Percentiles rank a stretch among this genome's conserved stretches.
These are phyloP conservation scores for Gliomastix tumulicola DNA, from an alignment of 2,329 filamentous ascomycete genomes.

Conservation along the genomic window DNA sequence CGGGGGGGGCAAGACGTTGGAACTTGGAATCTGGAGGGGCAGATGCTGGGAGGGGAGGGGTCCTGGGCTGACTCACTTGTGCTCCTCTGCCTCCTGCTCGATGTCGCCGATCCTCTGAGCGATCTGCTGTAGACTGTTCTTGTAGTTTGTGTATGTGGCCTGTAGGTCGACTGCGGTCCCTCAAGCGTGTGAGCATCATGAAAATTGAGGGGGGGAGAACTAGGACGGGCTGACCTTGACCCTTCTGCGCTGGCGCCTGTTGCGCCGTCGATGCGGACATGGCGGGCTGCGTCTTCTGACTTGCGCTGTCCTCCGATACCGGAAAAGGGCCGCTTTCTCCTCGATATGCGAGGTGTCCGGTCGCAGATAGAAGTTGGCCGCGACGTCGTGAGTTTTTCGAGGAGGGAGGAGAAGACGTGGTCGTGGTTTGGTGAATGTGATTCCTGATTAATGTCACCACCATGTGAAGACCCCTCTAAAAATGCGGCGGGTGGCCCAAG, in stretches of 20 bases:
- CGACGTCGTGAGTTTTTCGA: too few relatives aligned
- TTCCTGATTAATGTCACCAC: too few relatives aligned
- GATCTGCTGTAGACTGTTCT: slow-evolving; percentile 77
- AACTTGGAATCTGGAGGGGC: not conserved
- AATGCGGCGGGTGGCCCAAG: slow-evolving; percentile 23
- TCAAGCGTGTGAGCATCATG: not conserved
- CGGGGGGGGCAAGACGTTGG: too few relatives aligned
- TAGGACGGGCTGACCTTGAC: slow-evolving; percentile 53
- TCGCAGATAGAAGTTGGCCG: too few relatives aligned
- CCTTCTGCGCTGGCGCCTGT: slow-evolving; percentile 57
- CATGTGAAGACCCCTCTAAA: too few relatives aligned
- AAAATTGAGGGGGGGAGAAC: not conserved
- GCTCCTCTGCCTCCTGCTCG: slow-evolving; percentile 94
- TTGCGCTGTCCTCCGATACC: too few relatives aligned
- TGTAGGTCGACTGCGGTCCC: slow-evolving; percentile 59
- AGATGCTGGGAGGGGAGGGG: not conserved
- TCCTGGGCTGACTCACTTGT: slow-evolving; percentile 64
- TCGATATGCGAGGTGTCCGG: too few relatives aligned
- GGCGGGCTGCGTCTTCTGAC: too few relatives aligned
- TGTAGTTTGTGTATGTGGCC: slow-evolving; percentile 70
- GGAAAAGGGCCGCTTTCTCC: too few relatives aligned
- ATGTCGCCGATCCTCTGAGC: slow-evolving; percentile 96
- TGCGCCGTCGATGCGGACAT: slow-evolving; percentile 16
- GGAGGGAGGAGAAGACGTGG: too few relatives aligned
- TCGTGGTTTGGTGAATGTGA: too few relatives aligned